Evolutionary conservation across 23 red algal genomes (phyloP).

Genomic region (Chondrus crispus): DNA sequence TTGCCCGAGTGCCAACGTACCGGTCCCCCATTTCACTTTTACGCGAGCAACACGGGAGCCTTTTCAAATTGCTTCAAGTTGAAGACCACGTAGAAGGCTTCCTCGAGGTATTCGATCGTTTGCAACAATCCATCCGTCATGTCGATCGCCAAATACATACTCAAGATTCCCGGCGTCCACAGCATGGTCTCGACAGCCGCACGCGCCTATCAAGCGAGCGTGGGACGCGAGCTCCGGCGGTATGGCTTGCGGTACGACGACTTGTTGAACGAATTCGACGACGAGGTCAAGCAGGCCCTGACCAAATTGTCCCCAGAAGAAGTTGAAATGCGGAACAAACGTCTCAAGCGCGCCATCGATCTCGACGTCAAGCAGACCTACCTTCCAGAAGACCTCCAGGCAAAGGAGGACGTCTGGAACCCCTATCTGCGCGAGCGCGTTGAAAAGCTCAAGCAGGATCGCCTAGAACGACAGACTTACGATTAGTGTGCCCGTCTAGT

Average conservation of each 20-base stretch:
- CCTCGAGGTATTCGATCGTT: background rate
- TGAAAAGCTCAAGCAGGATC: conserved; percentile 58
- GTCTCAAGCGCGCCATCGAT: conserved; percentile 95
- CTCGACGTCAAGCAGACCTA: conserved; percentile 94
- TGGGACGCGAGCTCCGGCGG: conserved; percentile 65
- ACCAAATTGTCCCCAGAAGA: conserved; percentile 76
- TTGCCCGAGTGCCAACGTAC: background rate
- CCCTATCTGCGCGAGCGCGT: conserved; percentile 83
- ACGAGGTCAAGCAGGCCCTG: conserved; percentile 75
- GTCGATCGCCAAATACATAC: conserved; percentile 55
- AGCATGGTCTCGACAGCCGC: conserved; percentile 44
- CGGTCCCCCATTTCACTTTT: no score
- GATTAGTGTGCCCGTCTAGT: background rate
- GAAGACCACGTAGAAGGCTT: no score
- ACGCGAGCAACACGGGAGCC: no score
- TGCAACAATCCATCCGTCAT: background rate
- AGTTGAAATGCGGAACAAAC: conserved; percentile 84
- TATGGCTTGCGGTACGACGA: conserved; percentile 94
- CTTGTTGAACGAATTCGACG: conserved; percentile 90
- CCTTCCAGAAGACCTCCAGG: conserved; percentile 67
- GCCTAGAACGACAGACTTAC: conserved; percentile 73
- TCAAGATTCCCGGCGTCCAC: conserved; percentile 61
- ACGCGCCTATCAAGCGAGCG: conserved; percentile 57
- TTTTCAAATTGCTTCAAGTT: no score
- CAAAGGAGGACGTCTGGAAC: conserved; percentile 94